Evolutionary conservation across 2,329 filamentous ascomycete genomes (phyloP), one percentile per base, ranked within the genome.

Genomic region (Parascedosporium putredinis): DNA sequence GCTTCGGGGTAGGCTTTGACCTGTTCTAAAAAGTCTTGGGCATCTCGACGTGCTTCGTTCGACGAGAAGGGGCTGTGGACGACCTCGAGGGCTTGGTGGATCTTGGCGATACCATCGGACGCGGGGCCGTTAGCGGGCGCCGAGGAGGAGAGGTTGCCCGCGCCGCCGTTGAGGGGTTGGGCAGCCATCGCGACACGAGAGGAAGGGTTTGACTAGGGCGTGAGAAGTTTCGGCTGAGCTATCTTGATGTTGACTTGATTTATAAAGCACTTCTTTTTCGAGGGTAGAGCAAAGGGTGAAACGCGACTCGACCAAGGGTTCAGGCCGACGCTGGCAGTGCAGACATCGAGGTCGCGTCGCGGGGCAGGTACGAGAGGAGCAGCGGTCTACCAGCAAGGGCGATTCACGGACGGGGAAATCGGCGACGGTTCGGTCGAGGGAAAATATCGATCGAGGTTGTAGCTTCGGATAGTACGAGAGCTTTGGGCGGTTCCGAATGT

Each of bases 61-160:
- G 81, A 76, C 36, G 90, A 91, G 53, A 81, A 77, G 9, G 90
- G 80, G 61, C 80, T 84, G 70, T 97, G 91, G 53, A 96, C 87
- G 58, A 94, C 79, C 58, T 93, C 81, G 57, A 98, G 81, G 36
- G 93, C 93, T 60, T 86, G 79, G 60, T 88, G 80, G 56, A 97
- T 93, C 62, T 78, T 80, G 47, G 78, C 69, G 47, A 88, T 73
- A 48, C 77, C 63, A 29, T 68, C 67, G 53, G 66, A 62, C 55
- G 62, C 65, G 54, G 64, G 63, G 55, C 65, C 64, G 57, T 66
- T 65, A 52, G 59, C 60, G 50, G 55, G 65, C 66, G 61, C 65
- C 68, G 54, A 62, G n/a, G 33, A 9, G 16, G 18, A 20, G 14
- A 42, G 24, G 25, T 51, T 47, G 34, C 40, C 50, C 42, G 54